Evolutionary conservation across 2,329 filamentous ascomycete species (phyloP), one percentile per base, ranked within the genome.

Genomic region (Sporothrix pallida): DNA sequence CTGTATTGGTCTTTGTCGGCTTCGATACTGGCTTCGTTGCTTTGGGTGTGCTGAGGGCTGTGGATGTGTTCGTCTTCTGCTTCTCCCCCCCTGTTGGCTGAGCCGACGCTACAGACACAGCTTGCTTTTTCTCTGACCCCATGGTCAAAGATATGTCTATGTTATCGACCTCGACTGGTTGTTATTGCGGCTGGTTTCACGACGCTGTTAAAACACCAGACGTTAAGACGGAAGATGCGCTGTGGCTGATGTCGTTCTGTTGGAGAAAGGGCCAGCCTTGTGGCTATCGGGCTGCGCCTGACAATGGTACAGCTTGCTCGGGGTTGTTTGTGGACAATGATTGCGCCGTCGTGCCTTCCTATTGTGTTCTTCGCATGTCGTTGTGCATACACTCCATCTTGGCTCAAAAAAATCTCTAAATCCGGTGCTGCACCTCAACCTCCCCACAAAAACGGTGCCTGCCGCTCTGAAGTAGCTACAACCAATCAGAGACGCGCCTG

Each of bases 61-160:
- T n/a, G 15, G n/a, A n/a, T 4, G 56, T 20, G n/a, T 46, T 20
- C 2, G 60, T 73, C 67, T 71, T 73, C n/a, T 67, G 74, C 13
- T 73, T 75, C 52, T 75, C 74, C 20, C 26, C 62, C 44, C 42
- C 15, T 31, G 54, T n/a, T 56, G 72, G 5, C 26, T 62, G 63
- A 5, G 4, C 48, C 15, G 23, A 31, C 9, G 72, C 44, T 54
- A 37, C 8, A 0, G 52, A 46, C 1, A 37, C 52, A 10, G 72
- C 68, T 0, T 37, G 54, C 71, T 62, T 68, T 20, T 74, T 74
- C 13, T 46, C 48, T 5, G 65, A n/a, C 31, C 31, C 62, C 63
- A 67, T 72, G 7, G 10, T n/a, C 20, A 6, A 44, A 8, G 23
- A 12, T 37, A 20, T 5, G 7, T 15, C 20, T 48, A 8, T 67